Evolutionary conservation across 2,329 filamentous ascomycete genomes (phyloP).

Genomic region (Aspergillus sp.): DNA sequence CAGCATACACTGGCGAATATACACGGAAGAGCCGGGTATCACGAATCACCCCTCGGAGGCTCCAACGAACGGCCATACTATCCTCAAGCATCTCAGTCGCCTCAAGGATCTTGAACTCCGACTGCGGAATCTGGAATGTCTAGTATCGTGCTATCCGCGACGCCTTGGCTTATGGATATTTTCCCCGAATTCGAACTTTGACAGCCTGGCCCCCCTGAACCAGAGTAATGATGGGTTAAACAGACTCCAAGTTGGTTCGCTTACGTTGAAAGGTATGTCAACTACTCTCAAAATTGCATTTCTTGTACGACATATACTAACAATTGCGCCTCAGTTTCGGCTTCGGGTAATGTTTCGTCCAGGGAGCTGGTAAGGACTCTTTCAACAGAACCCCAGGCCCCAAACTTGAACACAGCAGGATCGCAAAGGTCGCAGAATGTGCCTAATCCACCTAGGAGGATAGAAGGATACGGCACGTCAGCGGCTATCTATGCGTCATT

Average conservation of each 20-base stretch:
- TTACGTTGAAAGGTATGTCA: slow-evolving; percentile 27
- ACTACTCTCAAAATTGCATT: neutral
- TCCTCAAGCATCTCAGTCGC: slow-evolving; percentile 33
- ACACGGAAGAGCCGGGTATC: slow-evolving; percentile 30
- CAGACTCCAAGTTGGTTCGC: slow-evolving; percentile 25
- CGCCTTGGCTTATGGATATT: slow-evolving; percentile 36
- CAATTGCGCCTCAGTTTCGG: slow-evolving; percentile 20
- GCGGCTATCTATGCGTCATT: slow-evolving; percentile 35
- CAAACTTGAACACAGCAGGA: slow-evolving; percentile 12
- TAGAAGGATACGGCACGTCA: slow-evolving; percentile 25
- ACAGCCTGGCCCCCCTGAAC: slow-evolving; percentile 22
- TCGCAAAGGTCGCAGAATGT: slow-evolving; percentile 19
- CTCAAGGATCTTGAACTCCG: slow-evolving; percentile 33
- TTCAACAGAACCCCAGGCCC: slow-evolving; percentile 22
- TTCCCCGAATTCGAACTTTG: slow-evolving; percentile 33
- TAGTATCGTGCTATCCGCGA: slow-evolving; percentile 32
- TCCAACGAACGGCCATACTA: slow-evolving; percentile 31
- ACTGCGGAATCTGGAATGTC: slow-evolving; percentile 29
- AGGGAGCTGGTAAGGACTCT: slow-evolving; percentile 31
- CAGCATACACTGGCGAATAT: slow-evolving; percentile 38
- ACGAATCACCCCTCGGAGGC: slow-evolving; percentile 23
- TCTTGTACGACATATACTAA: slow-evolving; percentile 1
- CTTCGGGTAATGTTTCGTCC: slow-evolving; percentile 28
- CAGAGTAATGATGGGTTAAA: slow-evolving; percentile 19
- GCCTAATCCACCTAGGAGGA: slow-evolving; percentile 18